Evolutionary conservation across 169 alveolate genomes (phyloP).

Genomic region (Theileria orientalis): DNA sequence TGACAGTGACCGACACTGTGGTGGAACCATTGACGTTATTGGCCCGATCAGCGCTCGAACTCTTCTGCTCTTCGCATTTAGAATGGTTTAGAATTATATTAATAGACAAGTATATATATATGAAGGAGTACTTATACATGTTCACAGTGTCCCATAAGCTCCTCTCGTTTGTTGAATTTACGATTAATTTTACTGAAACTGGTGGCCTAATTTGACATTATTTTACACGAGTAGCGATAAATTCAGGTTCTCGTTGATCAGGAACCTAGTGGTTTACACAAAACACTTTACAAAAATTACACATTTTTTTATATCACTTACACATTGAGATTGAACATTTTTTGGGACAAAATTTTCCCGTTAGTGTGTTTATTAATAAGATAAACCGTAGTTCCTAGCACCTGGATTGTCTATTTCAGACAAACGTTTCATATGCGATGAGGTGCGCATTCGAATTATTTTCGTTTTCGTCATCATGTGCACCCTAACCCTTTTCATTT

Average conservation of each 20-base stretch:
- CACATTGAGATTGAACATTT: not conserved
- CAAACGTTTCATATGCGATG: slow-evolving; percentile 9
- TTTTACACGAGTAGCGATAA: too few species aligned
- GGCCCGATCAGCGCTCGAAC: not conserved
- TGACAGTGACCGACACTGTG: not conserved
- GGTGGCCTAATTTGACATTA: too few species aligned
- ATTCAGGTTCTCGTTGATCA: too few species aligned
- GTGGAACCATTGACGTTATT: not conserved
- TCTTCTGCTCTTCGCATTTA: not conserved
- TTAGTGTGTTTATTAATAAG: not conserved
- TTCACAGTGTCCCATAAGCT: not conserved
- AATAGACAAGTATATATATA: too few species aligned
- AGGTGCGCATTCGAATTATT: not conserved
- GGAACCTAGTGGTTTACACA: too few species aligned
- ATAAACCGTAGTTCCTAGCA: slow-evolving; percentile 2
- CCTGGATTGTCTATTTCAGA: slow-evolving; percentile 24
- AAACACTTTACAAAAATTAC: not conserved
- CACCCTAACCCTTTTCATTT: too few species aligned
- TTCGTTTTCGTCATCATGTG: not conserved
- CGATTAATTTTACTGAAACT: too few species aligned
- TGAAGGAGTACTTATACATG: not conserved
- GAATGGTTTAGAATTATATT: not conserved
- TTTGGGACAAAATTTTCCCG: not conserved
- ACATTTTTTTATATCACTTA: not conserved
- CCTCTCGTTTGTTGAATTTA: not conserved